Evolutionary conservation across 495 filamentous ascomycete genomes (phyloP).

Genomic region (Durotheca rogersii): DNA sequence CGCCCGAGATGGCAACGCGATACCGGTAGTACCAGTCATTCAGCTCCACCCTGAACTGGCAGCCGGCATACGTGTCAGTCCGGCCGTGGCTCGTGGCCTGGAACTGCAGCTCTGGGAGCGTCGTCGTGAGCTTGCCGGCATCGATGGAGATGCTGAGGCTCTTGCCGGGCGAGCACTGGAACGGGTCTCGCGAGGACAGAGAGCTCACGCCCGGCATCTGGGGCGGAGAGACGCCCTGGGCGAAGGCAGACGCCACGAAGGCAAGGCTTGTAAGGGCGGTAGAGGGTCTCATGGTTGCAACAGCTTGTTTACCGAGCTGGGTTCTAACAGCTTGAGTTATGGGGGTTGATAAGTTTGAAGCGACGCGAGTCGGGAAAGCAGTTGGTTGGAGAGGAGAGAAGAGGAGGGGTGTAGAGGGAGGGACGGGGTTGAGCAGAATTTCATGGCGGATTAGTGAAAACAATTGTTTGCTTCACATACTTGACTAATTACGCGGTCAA

Average conservation of each 20-base stretch:
- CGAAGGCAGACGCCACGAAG: background rate
- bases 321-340: background rate
- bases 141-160: background rate
- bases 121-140: background rate
- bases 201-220: background rate
- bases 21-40: background rate
- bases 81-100: background rate
- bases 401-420: background rate
- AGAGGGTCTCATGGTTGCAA: background rate
- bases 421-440: background rate
- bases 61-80: background rate
- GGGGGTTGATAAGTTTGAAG: background rate
- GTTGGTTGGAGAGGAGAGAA: too few relatives aligned
- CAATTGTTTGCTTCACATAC: background rate
- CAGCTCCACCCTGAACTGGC: background rate
- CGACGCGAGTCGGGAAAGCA: too few relatives aligned
- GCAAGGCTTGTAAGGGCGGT: background rate
- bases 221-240: background rate
- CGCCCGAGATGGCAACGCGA: constrained; percentile 1
- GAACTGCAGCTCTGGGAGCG: background rate
- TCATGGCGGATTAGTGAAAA: background rate
- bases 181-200: background rate
- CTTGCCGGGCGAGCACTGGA: constrained; percentile 1
- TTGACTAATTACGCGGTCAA: background rate
- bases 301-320: background rate